Percentiles rank a stretch among this genome's conserved stretches.
phyloP scores from a whole-genome alignment of 139 green algal species.

The Closterium sp. region DNA sequence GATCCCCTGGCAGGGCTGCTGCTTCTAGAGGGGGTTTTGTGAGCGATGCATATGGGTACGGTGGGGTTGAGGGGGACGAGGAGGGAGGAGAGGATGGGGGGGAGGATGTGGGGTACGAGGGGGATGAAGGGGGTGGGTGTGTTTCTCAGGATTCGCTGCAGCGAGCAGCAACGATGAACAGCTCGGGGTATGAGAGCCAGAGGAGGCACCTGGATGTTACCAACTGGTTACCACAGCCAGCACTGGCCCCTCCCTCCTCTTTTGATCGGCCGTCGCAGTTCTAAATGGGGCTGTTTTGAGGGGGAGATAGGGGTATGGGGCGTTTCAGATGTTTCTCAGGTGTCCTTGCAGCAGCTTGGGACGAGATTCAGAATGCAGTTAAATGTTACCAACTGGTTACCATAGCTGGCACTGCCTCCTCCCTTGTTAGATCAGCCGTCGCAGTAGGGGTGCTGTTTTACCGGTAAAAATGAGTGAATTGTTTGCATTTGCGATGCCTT shows the following conservation, averaged over 20 bases:
- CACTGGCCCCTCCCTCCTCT: background rate
- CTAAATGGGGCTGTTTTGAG: background rate
- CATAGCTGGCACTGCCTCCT: background rate
- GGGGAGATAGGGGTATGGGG: too few relatives aligned
- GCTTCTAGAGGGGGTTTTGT: background rate
- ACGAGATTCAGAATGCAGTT: background rate
- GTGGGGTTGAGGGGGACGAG: background rate
- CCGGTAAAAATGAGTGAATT: too few relatives aligned
- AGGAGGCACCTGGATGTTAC: background rate
- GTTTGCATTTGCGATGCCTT: too few relatives aligned
- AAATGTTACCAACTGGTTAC: background rate
- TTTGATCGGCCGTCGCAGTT: background rate
- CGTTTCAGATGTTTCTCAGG: background rate
- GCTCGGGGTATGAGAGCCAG: background rate
- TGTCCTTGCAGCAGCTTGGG: background rate
- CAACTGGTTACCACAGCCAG: background rate
- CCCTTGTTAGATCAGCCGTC: background rate
- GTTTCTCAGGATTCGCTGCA: background rate
- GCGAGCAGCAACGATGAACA: background rate
- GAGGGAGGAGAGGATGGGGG: background rate
- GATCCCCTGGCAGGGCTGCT: background rate
- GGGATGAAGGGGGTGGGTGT: background rate
- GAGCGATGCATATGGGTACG: background rate
- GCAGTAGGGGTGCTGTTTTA: background rate
- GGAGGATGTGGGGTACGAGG: background rate